Base-by-base conservation (phyloP, 2,329 filamentous ascomycete genomes). In the Aureobasidium melanogenum region DNA sequence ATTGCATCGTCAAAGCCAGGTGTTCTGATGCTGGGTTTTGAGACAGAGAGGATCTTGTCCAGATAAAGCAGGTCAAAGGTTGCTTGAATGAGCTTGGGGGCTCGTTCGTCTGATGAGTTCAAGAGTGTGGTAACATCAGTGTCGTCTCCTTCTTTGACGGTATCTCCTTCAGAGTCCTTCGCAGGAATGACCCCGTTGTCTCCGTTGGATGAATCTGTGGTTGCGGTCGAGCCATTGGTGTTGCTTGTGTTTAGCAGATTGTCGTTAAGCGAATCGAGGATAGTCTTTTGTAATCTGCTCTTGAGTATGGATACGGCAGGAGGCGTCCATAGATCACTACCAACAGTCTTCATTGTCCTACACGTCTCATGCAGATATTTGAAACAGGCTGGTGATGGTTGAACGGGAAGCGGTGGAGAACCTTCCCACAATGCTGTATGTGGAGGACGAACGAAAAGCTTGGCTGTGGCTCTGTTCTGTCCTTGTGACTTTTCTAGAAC, bases 401-500 rank as follows among this genome's bases (percentile, higher is more conserved):
- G 89, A 6, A 85, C 80, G 0, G 93, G 93, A 44, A 96, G 72
- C 28, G 84, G 79, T 0, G 89, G 88, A 39, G 83, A 78, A 0
- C 89, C 89, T 70, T 95, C 91, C 92, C 92, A 97, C 0, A 97
- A 77, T 0, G 83, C 80, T 56, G 85, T 80, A 7, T 87, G 85
- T 2, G 81, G 79, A 0, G 89, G 80, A 30, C 69, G 59, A 15
- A 36, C 15, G 50, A 65, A 64, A 12, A 57, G 54, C 19, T 46
- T 47, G 5, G 34, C n/a, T 6, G 19, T 4, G 30, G 57, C 17
- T 62, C 57, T 46, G 28, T 43, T 24, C 14, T 39, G 36, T 8
- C 30, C 19, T 7, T 61, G 15, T 38, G 60, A 54, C 14, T 61
- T 62, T 12, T 60, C 50, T 0, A 81, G 76, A 1, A 88, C 80